phyloP scores from a whole-genome alignment of 192 early-diverging fungal genomes.

The Helicostylum pulchrum region DNA sequence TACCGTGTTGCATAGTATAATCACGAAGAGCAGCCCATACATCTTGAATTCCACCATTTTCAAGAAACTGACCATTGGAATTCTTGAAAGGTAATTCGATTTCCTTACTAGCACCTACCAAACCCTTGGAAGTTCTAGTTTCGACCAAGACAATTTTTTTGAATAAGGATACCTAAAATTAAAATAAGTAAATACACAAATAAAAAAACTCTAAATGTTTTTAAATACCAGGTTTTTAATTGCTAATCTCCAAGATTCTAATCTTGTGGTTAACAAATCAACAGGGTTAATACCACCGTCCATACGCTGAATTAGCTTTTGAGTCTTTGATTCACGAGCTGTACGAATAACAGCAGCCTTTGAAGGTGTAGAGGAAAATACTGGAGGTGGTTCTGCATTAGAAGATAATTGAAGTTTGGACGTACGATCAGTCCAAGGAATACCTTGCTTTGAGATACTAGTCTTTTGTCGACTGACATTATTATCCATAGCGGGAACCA shows the following conservation, averaged over 20 bases:
- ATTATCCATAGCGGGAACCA: not conserved
- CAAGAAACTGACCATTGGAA: conserved; percentile 18
- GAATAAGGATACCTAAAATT: conserved; percentile 24
- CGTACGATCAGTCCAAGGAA: conserved; percentile 5
- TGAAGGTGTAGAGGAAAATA: conserved; percentile 26
- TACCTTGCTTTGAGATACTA: conserved; percentile 5
- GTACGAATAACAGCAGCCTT: not conserved
- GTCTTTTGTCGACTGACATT: not conserved
- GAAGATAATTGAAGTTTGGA: not conserved
- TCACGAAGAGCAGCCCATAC: conserved; percentile 25
- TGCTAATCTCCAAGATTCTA: conserved; percentile 23
- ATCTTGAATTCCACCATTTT: conserved; percentile 31
- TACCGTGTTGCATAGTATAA: conserved; percentile 23
- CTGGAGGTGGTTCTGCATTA: conserved; percentile 18
- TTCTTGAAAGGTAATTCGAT: conserved; percentile 20
- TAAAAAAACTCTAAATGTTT: not conserved
- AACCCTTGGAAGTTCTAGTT: conserved; percentile 12
- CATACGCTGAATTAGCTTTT: conserved; percentile 30
- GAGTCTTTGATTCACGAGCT: conserved; percentile 10
- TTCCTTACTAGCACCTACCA: conserved; percentile 5
- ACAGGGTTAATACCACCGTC: conserved; percentile 31
- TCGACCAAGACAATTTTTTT: conserved; percentile 27
- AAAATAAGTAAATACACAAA: not conserved
- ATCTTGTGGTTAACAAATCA: conserved; percentile 12
- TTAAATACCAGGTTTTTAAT: conserved; percentile 29